Evolutionary conservation across 441 rosid species (phyloP), one percentile per base, ranked within the genome.

Genomic region (Brassica balearica): DNA sequence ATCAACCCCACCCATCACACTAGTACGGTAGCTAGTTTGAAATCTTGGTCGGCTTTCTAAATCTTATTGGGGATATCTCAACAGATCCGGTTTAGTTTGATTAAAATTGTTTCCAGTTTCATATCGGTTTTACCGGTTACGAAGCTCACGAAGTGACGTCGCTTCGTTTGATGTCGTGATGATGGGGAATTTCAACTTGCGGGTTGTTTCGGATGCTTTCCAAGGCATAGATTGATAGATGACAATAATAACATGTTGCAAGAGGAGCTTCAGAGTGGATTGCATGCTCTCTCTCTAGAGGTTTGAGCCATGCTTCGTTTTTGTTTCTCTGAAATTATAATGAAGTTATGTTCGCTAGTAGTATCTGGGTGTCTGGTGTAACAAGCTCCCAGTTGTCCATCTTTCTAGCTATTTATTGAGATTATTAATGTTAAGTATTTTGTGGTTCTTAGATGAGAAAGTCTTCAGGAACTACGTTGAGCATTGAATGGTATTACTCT

Each of bases 1-100:
- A 65, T 48, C 69, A 46, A 73, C 76, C 76, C 64, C 53, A 29
- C 25, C 46, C 53, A 59, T 59, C 34, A 43, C 19, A 12, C 55
- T 43, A 34, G 41, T 25, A 32, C 36, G 27, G 27, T 11, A 12
- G 48, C 51, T 64, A 9, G 7, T 19, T 65, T 55, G 22, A 29
- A 66, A 38, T 11, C 9, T 72, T 43, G 60, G 77, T 48, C 32
- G 34, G 34, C 34, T 29, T 29, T 29, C 34, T 29, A 29, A 29
- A 29, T 29, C 34, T 29, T 5, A 29, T 29, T 29, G 5, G 34
- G 34, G 34, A 5, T 29, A 29, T 29, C 34, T 29, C 34, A 29
- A 29, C 34, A 29, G 34, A 29, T 29, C 34, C 34, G 34, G 34
- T 29, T 29, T 29, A 29, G 0, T 29, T 29, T 29, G 34, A 29